Conservation (phyloP, 2,329 filamentous ascomycete genomes). For the Pseudogymnoascus sp. region DNA sequence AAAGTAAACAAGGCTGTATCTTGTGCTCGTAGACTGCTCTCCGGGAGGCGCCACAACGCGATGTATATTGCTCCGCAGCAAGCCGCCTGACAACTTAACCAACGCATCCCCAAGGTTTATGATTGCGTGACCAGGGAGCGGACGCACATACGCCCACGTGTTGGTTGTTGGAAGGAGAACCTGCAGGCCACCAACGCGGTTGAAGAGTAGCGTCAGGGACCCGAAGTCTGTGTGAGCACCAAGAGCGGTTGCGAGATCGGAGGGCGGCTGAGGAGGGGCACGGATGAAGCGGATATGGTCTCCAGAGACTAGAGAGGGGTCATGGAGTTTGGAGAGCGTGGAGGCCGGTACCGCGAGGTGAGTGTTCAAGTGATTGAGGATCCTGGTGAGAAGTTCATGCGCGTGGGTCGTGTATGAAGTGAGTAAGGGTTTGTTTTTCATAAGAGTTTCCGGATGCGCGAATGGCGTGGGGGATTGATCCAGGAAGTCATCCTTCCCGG, state of each 20-base stretch:
- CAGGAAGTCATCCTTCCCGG: conserved; percentile 24
- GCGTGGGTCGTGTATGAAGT: conserved; percentile 19
- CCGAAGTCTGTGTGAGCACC: conserved; percentile 35
- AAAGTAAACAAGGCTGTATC: conserved; percentile 51
- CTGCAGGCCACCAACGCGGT: conserved; percentile 34
- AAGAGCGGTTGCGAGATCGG: conserved; percentile 19
- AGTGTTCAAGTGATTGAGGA: conserved; percentile 22
- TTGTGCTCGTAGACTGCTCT: conserved; percentile 19
- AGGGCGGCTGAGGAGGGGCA: conserved; percentile 23
- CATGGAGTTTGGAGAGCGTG: conserved; percentile 20
- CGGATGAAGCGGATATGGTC: conserved; percentile 25
- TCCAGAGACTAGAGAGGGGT: conserved; percentile 16
- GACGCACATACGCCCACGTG: conserved; percentile 31
- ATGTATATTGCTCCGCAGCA: conserved; percentile 31
- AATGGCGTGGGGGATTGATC: conserved; percentile 17
- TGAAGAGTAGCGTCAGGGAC: conserved; percentile 34
- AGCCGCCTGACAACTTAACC: conserved; percentile 29
- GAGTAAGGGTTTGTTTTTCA: conserved; percentile 17
- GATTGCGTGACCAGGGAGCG: conserved; percentile 29
- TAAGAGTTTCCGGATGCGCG: conserved; percentile 20
- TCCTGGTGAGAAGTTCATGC: conserved; percentile 18
- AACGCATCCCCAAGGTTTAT: conserved; percentile 35
- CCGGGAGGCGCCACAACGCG: conserved; percentile 29
- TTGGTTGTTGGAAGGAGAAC: conserved; percentile 25
- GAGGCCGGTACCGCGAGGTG: conserved; percentile 21